Evolutionary conservation across 768 basidiomycete genomes (phyloP), one percentile per base, ranked within the genome.

Genomic region (Pholiota conissans): DNA sequence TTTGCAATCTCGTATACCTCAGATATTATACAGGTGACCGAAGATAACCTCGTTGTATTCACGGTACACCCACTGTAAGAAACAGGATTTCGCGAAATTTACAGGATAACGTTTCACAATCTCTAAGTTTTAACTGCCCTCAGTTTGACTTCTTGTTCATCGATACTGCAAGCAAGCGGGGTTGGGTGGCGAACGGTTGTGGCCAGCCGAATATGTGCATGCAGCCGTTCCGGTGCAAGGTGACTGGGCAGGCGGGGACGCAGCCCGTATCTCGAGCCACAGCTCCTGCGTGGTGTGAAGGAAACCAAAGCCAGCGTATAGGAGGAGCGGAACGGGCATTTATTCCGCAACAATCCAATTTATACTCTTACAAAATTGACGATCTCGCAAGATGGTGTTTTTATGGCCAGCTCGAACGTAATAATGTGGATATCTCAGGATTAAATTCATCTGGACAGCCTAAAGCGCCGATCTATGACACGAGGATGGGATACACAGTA

Each of bases 201-300:
- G 79, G 78, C 6, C 69, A 73, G 55, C 74, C 77, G 3, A 79
- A 79, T 60, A 80, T 80, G 66, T 80, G 79, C 60, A 79, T 79
- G 76, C 60, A 70, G 28, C 71, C 70, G 29, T 74, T 69, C 59
- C 66, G 68, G 55, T 80, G 79, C 60, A 76, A 71, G 28, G 79
- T 80, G 3, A 70, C 69, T 26, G 70, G 70, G 0, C 28, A 58
- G 1, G 72, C 75, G 0, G 76, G 76, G 1, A 61, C 61, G 10
- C 57, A 63, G 3, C 62, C 68, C 4, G 57, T 77, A 18, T 70
- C 72, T 3, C 63, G 70, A 5, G 74, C 67, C 10, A 55, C 60
- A 1, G 69, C 79, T 1, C 71, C 78, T 2, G 30, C 13, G 13
- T 80, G 75, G 74, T 80, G 78, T 52, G 73, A 78, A 63, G 72